Base-by-base conservation (phyloP, 2,329 filamentous ascomycete genomes). In the Arthrobotrys pseudoclavata region DNA sequence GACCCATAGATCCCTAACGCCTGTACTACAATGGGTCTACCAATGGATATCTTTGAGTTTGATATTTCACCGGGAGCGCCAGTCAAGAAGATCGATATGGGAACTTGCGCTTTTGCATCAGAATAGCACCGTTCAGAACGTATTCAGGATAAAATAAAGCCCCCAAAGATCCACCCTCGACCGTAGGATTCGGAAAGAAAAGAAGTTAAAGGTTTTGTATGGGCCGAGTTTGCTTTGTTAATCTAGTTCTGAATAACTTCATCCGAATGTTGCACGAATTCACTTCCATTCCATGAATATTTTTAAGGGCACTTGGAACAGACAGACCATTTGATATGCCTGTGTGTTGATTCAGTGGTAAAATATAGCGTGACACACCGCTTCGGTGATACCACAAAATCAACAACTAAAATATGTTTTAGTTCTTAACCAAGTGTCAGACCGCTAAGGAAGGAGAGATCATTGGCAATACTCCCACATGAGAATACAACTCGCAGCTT, bases 1-100 rank as follows among this genome's bases (percentile, higher is more conserved):
- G 1, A 31, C 13, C 57, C 10, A 18, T 74, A 84, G 83, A 92
- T 97, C 60, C 94, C 94, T 0, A 97, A 97, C 82, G 92, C 92
- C 0, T 97, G 94, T 82, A 97, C 94, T 3, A 97, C 94, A 0
- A 86, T 97, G 75, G 94, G 93, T 0, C 83, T 97, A 67, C 94
- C 94, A 0, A 93, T 97, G 87, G 94, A 97, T 84, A 96, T 97
- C 66, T 97, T 97, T 81, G 92, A 96, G 82, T 97, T 97, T 84
- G 94, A 97, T 83, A 95, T 97, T 80, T 88, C 89, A 55, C 92
- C 93, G 0, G 87, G 87, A 69, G 86, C 86, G 4, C 86, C 87
- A 5, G 88, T 87, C 1, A 85, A 88, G 82, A 89, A 89, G 85
- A 83, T 86, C 71, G 89, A 94, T 82, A 87, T 94, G 87, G 92